Base-by-base conservation (phyloP, 495 filamentous ascomycete genomes). In the Articulospora tetracladia region DNA sequence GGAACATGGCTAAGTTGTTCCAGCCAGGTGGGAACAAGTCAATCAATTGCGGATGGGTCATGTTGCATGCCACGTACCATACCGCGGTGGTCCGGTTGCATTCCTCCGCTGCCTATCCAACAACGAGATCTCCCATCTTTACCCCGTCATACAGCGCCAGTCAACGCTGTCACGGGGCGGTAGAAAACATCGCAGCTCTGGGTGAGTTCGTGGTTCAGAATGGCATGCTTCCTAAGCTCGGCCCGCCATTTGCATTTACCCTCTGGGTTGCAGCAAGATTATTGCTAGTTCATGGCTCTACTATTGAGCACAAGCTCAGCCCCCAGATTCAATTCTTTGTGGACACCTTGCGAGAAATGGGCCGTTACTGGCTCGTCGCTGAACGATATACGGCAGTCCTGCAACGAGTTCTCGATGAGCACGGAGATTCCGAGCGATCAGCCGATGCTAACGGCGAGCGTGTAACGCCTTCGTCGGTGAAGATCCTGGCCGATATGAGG, bases 71-170 rank as follows among this genome's bases (percentile, higher is more conserved):
- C 12, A 68, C 66, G 20, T 76, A 72, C 60, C 72, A 76, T 68
- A 93, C 89, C 3, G 86, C 91, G 59, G 84, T 95, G 10, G 95
- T 96, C 63, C 85, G 92, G 19, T 80, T 96, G 13, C 91, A 96
- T 75, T 94, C 92, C n/a, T 93, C 89, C 3, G 91, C 92, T 2
- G 92, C 91, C 3, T 96, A 96, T 69, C 92, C 92, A 23, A 93
- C 91, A 19, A 92, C 87, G 15, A 79, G 89, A 23, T 93, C 89
- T 10, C 86, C 86, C 34, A 91, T 94, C 54, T 96, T 96, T 74
- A 90, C 87, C 0, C 88, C 91, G 1, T 93, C 88, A 6, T 93
- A 88, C 72, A 87, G 83, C 60, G 92, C 92, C 10, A 86, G 83
- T 50, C 90, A 95, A 70, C 79, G 87, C 19, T 95, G 92, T 63